Evolutionary conservation across 176 grass and related monocot genomes (phyloP).

Genomic region (Areca catechu): DNA sequence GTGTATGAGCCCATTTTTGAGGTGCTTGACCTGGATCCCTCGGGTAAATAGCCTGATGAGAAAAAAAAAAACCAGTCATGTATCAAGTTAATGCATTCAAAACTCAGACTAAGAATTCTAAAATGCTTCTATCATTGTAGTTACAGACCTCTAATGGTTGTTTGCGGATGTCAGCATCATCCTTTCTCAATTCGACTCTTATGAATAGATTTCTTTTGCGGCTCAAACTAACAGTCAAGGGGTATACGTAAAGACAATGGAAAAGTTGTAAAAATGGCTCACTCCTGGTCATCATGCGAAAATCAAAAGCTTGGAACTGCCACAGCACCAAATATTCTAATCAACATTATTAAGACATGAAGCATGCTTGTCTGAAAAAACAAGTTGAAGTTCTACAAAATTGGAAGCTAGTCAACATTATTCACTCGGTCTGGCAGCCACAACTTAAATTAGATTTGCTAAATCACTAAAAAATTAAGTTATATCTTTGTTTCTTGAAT

Average conservation of each 20-base stretch:
- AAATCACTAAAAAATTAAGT: no score
- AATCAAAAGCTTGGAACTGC: slow-evolving; percentile 91
- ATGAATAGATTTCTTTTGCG: slow-evolving; percentile 97
- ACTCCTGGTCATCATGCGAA: slow-evolving; percentile 69
- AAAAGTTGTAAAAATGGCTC: slow-evolving; percentile 93
- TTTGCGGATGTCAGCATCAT: slow-evolving; percentile 83
- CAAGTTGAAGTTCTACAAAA: no score
- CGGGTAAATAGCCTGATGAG: slow-evolving; percentile 63
- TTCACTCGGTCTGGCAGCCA: no score
- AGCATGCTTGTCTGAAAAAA: no score
- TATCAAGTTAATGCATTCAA: neutral
- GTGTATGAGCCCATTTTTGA: slow-evolving; percentile 83
- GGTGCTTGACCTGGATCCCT: slow-evolving; percentile 51
- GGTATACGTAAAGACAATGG: slow-evolving; percentile 90
- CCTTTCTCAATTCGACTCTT: slow-evolving; percentile 80
- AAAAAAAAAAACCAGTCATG: slow-evolving; percentile 11
- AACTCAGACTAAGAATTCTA: no score
- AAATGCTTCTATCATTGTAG: neutral
- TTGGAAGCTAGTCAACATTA: no score
- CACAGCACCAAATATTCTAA: neutral
- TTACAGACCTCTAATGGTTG: slow-evolving; percentile 76
- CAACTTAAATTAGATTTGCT: no score
- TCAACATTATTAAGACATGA: neutral
- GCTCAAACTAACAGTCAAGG: slow-evolving; percentile 80
- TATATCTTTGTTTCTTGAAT: no score